These are phyloP conservation scores for Fermentozyma sake DNA, from an alignment of 1,139 yeast species.

Conservation along the genomic window DNA sequence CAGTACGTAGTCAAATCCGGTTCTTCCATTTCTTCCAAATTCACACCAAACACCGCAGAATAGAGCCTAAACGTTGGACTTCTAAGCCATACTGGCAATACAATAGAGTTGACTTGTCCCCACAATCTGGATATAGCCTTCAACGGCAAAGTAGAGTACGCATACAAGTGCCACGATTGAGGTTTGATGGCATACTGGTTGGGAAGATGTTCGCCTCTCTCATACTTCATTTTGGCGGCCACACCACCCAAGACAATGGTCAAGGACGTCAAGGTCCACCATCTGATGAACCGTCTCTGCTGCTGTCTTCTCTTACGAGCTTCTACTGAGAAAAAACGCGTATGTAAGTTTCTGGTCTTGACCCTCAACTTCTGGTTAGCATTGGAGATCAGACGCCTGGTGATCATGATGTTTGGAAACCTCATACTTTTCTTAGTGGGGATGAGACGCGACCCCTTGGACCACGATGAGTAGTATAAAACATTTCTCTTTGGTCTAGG, in stretches of 20 bases:
- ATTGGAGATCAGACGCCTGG: constrained; percentile 33
- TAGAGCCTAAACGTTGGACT: constrained; percentile 78
- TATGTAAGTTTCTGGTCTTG: constrained; percentile 35
- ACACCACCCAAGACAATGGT: constrained; percentile 64
- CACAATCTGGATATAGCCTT: constrained; percentile 88
- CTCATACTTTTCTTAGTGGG: constrained; percentile 16
- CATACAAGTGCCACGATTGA: constrained; percentile 83
- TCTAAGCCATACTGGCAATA: constrained; percentile 85
- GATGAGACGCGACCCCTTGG: constrained; percentile 13
- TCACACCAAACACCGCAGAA: constrained; percentile 79
- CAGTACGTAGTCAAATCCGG: constrained; percentile 69
- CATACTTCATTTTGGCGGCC: constrained; percentile 49
- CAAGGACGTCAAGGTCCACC: constrained; percentile 68
- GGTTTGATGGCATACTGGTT: constrained; percentile 50
- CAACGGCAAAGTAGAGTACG: constrained; percentile 86
- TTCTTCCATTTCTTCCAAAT: constrained; percentile 84
- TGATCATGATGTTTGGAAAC: constrained; percentile 23
- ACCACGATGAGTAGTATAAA: constrained; percentile 50
- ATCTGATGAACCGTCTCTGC: constrained; percentile 50
- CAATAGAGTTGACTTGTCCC: constrained; percentile 86
- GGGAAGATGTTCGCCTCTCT: constrained; percentile 23
- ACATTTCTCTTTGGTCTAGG: constrained; percentile 63
- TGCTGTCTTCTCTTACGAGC: constrained; percentile 42
- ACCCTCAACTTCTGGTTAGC: constrained; percentile 35
- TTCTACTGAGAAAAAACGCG: constrained; percentile 42